Percentiles rank a stretch among this genome's conserved stretches.
Conservation (phyloP, 1,284 basidiomycete species). For the Inonotus hispidus region DNA sequence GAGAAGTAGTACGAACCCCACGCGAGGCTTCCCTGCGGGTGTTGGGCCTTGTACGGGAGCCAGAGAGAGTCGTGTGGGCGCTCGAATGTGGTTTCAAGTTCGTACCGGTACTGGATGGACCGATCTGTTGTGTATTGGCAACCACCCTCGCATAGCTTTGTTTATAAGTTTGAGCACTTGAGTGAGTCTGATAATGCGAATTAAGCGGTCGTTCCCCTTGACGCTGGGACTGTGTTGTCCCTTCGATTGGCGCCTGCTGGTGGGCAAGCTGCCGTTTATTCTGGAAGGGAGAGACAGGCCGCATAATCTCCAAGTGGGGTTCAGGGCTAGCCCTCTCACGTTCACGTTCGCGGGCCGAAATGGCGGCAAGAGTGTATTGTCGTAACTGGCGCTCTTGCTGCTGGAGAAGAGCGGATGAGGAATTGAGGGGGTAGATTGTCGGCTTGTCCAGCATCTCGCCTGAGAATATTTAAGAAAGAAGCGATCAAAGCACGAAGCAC, state of each 20-base stretch:
- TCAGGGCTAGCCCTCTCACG: slow-evolving; percentile 11
- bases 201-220: neutral
- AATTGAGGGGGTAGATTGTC: neutral
- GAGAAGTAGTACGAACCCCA: neutral
- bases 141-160: neutral
- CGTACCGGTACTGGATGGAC: too few species aligned
- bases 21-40: slow-evolving; percentile 3
- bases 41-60: neutral
- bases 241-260: slow-evolving; percentile 2
- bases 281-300: slow-evolving; percentile 16
- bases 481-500: neutral
- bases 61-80: neutral
- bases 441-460: slow-evolving; percentile 2
- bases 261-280: slow-evolving; percentile 10
- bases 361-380: slow-evolving; percentile 3
- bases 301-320: slow-evolving; percentile 16
- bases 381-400: slow-evolving; percentile 2
- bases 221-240: neutral
- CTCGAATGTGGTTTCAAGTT: too few species aligned
- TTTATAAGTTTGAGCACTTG: slow-evolving; percentile 8
- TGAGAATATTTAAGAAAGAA: neutral
- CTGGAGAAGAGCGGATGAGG: neutral
- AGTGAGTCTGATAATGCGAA: slow-evolving; percentile 10
- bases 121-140: too few species aligned
- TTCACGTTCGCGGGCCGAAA: slow-evolving; percentile 14